These are phyloP conservation scores for Xylaria scruposa DNA, from an alignment of 495 filamentous ascomycete genomes.

Conservation along the genomic window DNA sequence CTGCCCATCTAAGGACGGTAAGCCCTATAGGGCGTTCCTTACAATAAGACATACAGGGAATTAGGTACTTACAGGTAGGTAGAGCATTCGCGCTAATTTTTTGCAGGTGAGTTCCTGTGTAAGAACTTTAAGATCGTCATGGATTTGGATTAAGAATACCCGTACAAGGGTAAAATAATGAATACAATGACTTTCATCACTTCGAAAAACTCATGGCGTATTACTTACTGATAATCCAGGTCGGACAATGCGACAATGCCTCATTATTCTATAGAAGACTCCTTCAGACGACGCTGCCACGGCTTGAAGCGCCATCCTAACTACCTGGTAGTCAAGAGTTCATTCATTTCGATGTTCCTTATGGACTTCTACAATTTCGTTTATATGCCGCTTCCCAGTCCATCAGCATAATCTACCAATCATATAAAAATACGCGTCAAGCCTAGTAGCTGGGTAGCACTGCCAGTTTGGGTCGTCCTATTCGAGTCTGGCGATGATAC, in stretches of 20 bases:
- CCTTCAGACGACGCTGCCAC: background rate
- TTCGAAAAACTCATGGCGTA: no score
- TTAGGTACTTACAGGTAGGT: background rate
- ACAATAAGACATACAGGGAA: no score
- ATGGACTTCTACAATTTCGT: background rate
- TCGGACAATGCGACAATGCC: background rate
- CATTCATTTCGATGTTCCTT: background rate
- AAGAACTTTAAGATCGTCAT: background rate
- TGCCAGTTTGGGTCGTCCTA: slow-evolving; percentile 1
- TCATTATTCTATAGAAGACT: background rate
- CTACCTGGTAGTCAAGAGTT: no score
- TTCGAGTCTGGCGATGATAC: slow-evolving; percentile 2
- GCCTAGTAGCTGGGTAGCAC: background rate
- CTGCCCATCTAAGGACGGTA: background rate
- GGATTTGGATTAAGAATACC: background rate
- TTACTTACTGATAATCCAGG: background rate
- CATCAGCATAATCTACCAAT: background rate
- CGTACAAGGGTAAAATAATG: background rate
- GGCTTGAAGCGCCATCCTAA: background rate
- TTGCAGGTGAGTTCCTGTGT: background rate
- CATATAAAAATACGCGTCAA: background rate
- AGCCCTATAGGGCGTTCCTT: background rate
- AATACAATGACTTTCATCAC: background rate
- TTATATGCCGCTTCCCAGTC: background rate
- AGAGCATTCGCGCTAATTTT: background rate